phyloP scores from a whole-genome alignment of 169 alveolate species.

The Cystoisospora suis region DNA sequence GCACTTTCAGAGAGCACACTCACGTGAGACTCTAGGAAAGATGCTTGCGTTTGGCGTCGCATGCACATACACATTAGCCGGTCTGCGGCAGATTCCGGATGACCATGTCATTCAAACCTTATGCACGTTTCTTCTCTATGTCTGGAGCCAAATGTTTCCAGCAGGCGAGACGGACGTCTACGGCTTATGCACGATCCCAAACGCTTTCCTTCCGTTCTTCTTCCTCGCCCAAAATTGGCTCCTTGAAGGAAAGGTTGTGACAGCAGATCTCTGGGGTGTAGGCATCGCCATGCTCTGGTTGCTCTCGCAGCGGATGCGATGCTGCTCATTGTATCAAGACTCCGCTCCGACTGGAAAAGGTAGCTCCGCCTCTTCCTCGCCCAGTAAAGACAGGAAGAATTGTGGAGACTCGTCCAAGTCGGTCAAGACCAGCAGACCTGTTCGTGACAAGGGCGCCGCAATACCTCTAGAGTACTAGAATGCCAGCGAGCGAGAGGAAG shows the following conservation, averaged over 20 bases:
- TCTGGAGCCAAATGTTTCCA: constrained; percentile 38
- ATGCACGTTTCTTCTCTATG: constrained; percentile 9
- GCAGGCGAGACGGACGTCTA: constrained; percentile 45
- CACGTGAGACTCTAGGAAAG: not conserved
- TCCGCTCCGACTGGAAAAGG: no score
- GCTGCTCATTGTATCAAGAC: no score
- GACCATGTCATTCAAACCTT: constrained; percentile 24
- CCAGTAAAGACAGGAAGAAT: no score
- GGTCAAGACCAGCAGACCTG: no score
- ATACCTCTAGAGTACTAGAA: no score
- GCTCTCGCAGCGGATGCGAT: not conserved
- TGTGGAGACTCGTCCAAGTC: no score
- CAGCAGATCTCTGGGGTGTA: constrained; percentile 32
- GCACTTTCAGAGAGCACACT: not conserved
- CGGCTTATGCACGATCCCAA: constrained; percentile 17
- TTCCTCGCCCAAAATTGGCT: constrained; percentile 42
- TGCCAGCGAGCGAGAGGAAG: no score
- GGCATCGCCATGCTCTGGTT: constrained; percentile 21
- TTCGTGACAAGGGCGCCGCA: no score
- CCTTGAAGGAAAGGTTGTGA: constrained; percentile 12
- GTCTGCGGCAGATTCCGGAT: constrained; percentile 2
- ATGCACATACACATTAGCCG: constrained; percentile 18
- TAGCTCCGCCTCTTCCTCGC: no score
- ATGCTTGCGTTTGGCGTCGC: constrained; percentile 13
- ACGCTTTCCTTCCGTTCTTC: constrained; percentile 38